Conservation (phyloP, 2,329 filamentous ascomycete genomes). For the Colletotrichum viniferum region DNA sequence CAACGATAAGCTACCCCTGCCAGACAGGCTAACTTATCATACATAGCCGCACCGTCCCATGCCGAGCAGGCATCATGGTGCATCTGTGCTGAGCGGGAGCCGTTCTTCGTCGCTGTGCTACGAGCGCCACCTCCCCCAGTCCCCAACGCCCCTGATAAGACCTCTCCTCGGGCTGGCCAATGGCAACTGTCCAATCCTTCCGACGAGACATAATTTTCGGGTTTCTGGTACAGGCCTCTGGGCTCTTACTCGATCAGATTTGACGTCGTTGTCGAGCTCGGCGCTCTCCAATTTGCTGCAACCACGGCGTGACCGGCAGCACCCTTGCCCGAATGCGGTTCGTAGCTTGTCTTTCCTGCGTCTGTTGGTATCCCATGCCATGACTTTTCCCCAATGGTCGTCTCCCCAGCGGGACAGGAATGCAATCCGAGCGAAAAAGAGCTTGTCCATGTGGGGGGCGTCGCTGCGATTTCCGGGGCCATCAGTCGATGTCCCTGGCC, state of each 20-base stretch:
- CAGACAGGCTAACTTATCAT: slow-evolving; percentile 10
- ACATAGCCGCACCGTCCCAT: slow-evolving; percentile 17
- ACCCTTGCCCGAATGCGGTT: slow-evolving; percentile 4
- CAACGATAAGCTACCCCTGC: slow-evolving; percentile 20
- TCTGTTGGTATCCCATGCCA: background rate
- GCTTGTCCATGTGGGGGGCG: slow-evolving; percentile 13
- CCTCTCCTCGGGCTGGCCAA: slow-evolving; percentile 3
- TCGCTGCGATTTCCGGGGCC: slow-evolving; percentile 6
- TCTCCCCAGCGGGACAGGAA: background rate
- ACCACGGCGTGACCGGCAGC: slow-evolving; percentile 18
- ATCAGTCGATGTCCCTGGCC: background rate
- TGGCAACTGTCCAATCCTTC: background rate
- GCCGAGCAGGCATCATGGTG: background rate
- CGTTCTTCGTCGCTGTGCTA: background rate
- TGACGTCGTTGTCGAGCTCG: background rate
- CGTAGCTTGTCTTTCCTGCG: slow-evolving; percentile 2
- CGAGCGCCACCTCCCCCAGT: background rate
- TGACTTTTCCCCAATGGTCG: background rate
- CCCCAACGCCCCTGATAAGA: slow-evolving; percentile 6
- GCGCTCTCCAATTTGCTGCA: background rate
- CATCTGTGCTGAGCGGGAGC: background rate
- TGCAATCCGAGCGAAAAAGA: background rate
- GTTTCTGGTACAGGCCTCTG: background rate
- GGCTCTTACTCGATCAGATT: slow-evolving; percentile 21
- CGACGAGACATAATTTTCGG: background rate